Conservation (phyloP, 441 rosid species). For the Eruca vesicaria region DNA sequence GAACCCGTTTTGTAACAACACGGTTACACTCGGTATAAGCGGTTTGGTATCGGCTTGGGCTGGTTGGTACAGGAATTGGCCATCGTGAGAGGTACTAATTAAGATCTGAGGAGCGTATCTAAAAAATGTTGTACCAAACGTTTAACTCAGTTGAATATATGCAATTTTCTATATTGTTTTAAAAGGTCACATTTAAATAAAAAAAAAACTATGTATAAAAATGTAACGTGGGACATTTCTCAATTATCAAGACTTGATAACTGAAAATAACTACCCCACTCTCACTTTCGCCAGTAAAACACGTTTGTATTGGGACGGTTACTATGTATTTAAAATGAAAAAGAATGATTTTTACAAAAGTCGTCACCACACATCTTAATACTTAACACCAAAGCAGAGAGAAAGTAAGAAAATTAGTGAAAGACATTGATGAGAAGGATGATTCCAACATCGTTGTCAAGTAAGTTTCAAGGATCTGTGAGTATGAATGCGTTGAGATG, state of each 20-base stretch:
- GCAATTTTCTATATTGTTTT: not conserved
- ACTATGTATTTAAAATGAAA: no score
- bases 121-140: not conserved
- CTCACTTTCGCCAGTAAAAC: not conserved
- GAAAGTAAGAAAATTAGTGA: not conserved
- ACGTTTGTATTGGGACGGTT: slow-evolving; percentile 33
- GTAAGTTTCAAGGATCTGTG: slow-evolving; percentile 56
- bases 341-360: no score
- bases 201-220: not conserved
- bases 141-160: slow-evolving; percentile 19
- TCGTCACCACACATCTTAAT: no score
- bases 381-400: slow-evolving; percentile 5
- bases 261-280: slow-evolving; percentile 29
- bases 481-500: slow-evolving; percentile 59
- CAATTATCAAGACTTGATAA: slow-evolving; percentile 3
- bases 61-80: slow-evolving; percentile 97
- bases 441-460: slow-evolving; percentile 48
- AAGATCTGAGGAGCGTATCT: not conserved
- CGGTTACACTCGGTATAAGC: slow-evolving; percentile 72
- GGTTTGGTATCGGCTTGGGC: slow-evolving; percentile 97
- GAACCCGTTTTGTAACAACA: slow-evolving; percentile 77
- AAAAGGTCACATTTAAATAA: not conserved
- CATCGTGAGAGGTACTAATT: slow-evolving; percentile 37
- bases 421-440: slow-evolving; percentile 37
- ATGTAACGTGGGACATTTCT: not conserved